phyloP scores from a whole-genome alignment of 305 asterid species.

The Galium porrigens region DNA sequence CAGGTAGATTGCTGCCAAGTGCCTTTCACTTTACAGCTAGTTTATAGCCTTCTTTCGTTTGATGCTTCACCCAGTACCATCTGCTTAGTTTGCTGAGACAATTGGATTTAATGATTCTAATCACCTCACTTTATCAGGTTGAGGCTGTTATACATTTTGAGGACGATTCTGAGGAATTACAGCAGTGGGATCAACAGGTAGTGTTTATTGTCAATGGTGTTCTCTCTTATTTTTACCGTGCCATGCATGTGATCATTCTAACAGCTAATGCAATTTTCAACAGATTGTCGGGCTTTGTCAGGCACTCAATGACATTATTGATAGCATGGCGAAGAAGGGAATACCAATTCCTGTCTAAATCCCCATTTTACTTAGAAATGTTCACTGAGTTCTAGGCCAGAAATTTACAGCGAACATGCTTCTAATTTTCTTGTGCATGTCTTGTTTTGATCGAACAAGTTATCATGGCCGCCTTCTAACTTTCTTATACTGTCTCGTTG shows the following conservation, averaged over 20 bases:
- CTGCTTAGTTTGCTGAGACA: not conserved
- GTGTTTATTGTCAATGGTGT: not conserved
- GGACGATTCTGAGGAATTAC: slow-evolving; percentile 86
- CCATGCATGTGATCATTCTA: not conserved
- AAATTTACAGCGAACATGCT: not conserved
- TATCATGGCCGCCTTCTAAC: not conserved
- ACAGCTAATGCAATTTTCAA: slow-evolving; percentile 9
- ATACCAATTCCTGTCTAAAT: slow-evolving; percentile 58
- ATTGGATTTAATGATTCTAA: slow-evolving; percentile 4
- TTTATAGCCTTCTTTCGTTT: not conserved
- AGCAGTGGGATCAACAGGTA: slow-evolving; percentile 98
- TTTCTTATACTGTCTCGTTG: not conserved
- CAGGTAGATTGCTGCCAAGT: slow-evolving; percentile 38
- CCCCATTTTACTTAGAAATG: not conserved
- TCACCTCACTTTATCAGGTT: slow-evolving; percentile 32
- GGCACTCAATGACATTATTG: slow-evolving; percentile 78
- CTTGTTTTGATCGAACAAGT: not conserved
- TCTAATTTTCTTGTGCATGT: slow-evolving; percentile 5
- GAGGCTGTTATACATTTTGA: slow-evolving; percentile 92
- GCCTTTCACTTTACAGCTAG: not conserved
- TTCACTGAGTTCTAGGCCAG: not conserved
- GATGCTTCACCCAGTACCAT: not conserved
- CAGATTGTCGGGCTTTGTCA: slow-evolving; percentile 90
- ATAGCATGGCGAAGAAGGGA: slow-evolving; percentile 92
- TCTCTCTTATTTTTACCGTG: not conserved